Conservation (phyloP, 208 protist species). For the Naegleria lovaniensis region DNA sequence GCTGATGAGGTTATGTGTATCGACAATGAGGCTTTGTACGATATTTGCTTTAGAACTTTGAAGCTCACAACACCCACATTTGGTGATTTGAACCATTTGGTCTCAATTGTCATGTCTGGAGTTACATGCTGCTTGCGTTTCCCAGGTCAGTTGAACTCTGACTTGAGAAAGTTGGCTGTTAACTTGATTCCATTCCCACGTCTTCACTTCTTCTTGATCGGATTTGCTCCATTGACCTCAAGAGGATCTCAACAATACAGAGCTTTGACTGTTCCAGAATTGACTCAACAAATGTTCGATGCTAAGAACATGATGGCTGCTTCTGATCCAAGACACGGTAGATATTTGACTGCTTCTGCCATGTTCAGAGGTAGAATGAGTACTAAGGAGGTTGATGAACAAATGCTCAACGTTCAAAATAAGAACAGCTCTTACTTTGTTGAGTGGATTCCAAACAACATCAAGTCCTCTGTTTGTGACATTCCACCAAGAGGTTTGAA, state of each 20-base stretch:
- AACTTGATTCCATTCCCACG: conserved; percentile 92
- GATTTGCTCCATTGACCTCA: conserved; percentile 87
- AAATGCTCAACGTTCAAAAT: conserved; percentile 85
- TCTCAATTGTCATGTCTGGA: conserved; percentile 79
- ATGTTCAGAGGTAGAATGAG: conserved; percentile 81
- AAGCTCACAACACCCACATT: conserved; percentile 93
- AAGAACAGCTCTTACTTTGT: conserved; percentile 93
- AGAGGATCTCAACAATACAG: conserved; percentile 61
- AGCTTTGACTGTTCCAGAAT: conserved; percentile 71
- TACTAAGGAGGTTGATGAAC: conserved; percentile 93
- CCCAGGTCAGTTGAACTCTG: conserved; percentile 83
- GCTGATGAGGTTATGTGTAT: conserved; percentile 92
- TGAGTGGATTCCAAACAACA: conserved; percentile 87
- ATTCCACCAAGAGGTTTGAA: conserved; percentile 66
- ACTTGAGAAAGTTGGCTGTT: conserved; percentile 87
- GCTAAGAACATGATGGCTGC: conserved; percentile 93
- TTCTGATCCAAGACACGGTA: conserved; percentile 75
- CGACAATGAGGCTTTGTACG: conserved; percentile 97
- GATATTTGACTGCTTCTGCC: conserved; percentile 42
- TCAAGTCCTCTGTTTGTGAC: conserved; percentile 82
- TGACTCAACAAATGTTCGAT: conserved; percentile 92
- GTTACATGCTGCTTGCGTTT: conserved; percentile 87
- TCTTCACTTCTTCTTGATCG: conserved; percentile 95
- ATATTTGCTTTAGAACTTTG: conserved; percentile 95
- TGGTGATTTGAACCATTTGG: conserved; percentile 91